Percentiles rank a stretch among this genome's conserved stretches.
Evolutionary conservation across 2,329 filamentous ascomycete species (phyloP).

Genomic region (Aurifilum marmelostoma): DNA sequence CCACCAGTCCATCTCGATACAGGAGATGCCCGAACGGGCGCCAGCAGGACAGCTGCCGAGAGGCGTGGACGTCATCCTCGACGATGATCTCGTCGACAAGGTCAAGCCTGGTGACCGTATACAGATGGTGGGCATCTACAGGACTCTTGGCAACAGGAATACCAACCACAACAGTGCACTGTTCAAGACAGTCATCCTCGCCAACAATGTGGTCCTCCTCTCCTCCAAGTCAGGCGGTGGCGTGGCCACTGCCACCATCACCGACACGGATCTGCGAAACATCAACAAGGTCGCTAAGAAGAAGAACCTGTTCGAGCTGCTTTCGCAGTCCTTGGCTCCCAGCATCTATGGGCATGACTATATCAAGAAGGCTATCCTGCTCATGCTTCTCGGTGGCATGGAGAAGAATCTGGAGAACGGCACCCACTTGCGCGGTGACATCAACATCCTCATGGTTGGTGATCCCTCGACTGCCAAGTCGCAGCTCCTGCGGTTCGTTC

Average conservation of each 20-base stretch:
- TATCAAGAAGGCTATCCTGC: conserved; percentile 95
- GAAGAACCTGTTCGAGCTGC: conserved; percentile 86
- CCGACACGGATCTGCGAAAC: conserved; percentile 95
- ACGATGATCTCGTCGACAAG: conserved; percentile 93
- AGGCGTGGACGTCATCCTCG: conserved; percentile 93
- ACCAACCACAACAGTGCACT: conserved; percentile 87
- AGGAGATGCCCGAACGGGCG: conserved; percentile 97
- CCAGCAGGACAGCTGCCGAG: conserved; percentile 94
- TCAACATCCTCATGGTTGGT: conserved; percentile 99
- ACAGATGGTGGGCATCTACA: conserved; percentile 94
- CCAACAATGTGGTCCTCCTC: conserved; percentile 92
- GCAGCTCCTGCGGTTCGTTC: conserved; percentile 93
- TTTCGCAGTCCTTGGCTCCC: conserved; percentile 91
- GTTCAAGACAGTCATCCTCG: conserved; percentile 91
- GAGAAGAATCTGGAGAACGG: conserved; percentile 99
- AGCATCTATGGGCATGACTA: conserved; percentile 97
- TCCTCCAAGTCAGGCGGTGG: conserved; percentile 96
- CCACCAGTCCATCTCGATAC: conserved; percentile 96
- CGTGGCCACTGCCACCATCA: conserved; percentile 88
- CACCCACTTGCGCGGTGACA: conserved; percentile 95
- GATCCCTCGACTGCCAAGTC: conserved; percentile 98
- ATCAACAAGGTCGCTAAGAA: conserved; percentile 98
- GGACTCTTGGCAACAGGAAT: conserved; percentile 93
- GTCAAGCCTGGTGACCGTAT: conserved; percentile 96
- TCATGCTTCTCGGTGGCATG: conserved; percentile 93